Base-by-base conservation (phyloP, 2,329 filamentous ascomycete species). In the Aphanoascus verrucosus region DNA sequence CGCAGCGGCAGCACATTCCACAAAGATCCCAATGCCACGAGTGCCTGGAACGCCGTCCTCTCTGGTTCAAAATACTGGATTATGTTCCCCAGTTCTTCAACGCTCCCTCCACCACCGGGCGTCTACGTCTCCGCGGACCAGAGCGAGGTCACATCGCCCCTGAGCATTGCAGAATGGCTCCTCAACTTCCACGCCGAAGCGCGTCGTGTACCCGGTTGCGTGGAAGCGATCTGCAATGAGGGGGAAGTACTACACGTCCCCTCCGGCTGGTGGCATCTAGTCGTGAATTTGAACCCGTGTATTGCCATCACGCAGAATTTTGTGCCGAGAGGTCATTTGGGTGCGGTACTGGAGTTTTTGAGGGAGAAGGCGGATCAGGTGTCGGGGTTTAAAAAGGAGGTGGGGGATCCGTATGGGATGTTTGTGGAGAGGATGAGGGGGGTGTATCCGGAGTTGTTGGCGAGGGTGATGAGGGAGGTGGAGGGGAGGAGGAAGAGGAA, bases 161-260 rank as follows among this genome's bases (percentile, higher is more conserved):
- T 97, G 9, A 94, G 88, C 69, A 96, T 97, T 61, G 88, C 90
- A n/a, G 91, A 97, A 70, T 97, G 93, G 85, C 78, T 97, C 6
- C 77, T 97, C 12, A 83, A 84, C 28, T 97, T 96, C 68, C 93
- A 97, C 65, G 79, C 79, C 1, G 85, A 90, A 63, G 93, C 91
- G 8, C 80, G 91, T 49, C 75, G 73, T 50, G 82, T 84, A 1
- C 80, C 84, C 0, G 88, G 85, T 9, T 96, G 90, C 63, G 70
- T 85, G 31, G 91, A 97, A 70, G 91, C 88, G 0, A 82, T 97
- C 28, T 97, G 91, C 65, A 70, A 74, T 12, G 80, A 83, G 41
- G 91, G 91, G 1, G 93, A 97, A 68, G 84, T 97, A 14, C 71
- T 97, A 48, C 88, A 96, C 65, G 91, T 97, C 5, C 91, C 93